Evolutionary conservation across 2,329 filamentous ascomycete genomes (phyloP).

Genomic region (Colletotrichum sidae): DNA sequence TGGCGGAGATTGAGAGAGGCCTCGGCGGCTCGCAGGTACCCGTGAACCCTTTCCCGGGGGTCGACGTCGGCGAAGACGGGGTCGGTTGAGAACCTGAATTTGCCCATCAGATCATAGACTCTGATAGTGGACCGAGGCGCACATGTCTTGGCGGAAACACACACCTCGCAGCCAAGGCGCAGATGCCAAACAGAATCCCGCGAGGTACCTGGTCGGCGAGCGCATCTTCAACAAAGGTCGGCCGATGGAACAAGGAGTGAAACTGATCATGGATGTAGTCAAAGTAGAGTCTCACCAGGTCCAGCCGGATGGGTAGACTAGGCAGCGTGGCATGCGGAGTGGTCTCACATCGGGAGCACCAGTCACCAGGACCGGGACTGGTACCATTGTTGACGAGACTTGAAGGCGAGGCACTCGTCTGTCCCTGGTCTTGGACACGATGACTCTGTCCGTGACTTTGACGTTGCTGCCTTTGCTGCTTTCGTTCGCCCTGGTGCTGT

Average conservation of each 20-base stretch:
- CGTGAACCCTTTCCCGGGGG: conserved; percentile 40
- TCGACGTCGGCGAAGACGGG: conserved; percentile 36
- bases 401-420: conserved; percentile 18
- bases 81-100: conserved; percentile 41
- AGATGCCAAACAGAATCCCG: conserved; percentile 42
- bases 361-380: conserved; percentile 3
- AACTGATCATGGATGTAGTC: conserved; percentile 49
- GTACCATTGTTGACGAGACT: not conserved
- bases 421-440: conserved; percentile 2
- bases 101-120: conserved; percentile 5
- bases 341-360: conserved; percentile 27
- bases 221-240: conserved; percentile 42
- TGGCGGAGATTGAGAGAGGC: conserved; percentile 48
- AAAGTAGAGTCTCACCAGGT: conserved; percentile 48
- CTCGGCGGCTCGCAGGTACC: conserved; percentile 40
- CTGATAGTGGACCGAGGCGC: too few relatives aligned
- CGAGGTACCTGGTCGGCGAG: conserved; percentile 39
- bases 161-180: conserved; percentile 42
- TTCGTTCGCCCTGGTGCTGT: conserved; percentile 13
- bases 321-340: conserved; percentile 33
- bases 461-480: not conserved
- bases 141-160: conserved; percentile 1
- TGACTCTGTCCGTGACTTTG: not conserved
- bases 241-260: conserved; percentile 49
- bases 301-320: conserved; percentile 37